Percentiles rank a stretch among this genome's conserved stretches.
Conservation (phyloP, 805 yeast species). For the Suhomyces sp. region DNA sequence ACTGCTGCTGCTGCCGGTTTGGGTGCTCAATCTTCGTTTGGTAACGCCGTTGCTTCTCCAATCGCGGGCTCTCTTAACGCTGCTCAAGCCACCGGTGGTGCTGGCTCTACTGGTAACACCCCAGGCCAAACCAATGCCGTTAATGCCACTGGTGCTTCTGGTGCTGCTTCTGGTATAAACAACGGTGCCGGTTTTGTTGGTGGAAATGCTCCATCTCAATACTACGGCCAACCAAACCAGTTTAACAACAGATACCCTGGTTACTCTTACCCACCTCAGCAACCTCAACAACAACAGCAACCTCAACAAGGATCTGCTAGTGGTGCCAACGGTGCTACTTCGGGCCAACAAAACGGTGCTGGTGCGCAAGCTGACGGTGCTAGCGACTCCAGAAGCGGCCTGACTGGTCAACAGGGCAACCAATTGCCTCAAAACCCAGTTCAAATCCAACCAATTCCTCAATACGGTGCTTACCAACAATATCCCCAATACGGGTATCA, state of each 20-base stretch:
- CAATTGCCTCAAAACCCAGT: slow-evolving; percentile 25
- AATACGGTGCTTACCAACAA: slow-evolving; percentile 46
- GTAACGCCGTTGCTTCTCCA: slow-evolving; percentile 12
- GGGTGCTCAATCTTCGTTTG: slow-evolving; percentile 20
- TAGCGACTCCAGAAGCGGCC: slow-evolving; percentile 12
- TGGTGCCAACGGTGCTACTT: slow-evolving; percentile 11
- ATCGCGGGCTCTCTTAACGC: slow-evolving; percentile 5
- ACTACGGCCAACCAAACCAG: slow-evolving; percentile 28
- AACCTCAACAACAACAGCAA: slow-evolving; percentile 23
- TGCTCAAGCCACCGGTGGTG: slow-evolving; percentile 8
- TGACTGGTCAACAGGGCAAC: slow-evolving; percentile 18
- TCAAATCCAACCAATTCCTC: slow-evolving; percentile 41
- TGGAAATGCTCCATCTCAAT: slow-evolving; percentile 20
- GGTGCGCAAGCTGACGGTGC: slow-evolving; percentile 9
- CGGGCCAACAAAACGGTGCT: slow-evolving; percentile 13
- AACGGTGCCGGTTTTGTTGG: slow-evolving; percentile 11
- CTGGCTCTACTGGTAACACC: slow-evolving; percentile 9
- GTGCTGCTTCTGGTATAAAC: slow-evolving; percentile 4
- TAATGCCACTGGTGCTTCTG: slow-evolving; percentile 3
- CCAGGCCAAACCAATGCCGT: slow-evolving; percentile 5
- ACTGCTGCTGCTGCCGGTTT: slow-evolving; percentile 26
- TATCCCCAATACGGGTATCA: slow-evolving; percentile 48
- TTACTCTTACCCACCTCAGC: slow-evolving; percentile 26
- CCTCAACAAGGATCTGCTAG: slow-evolving; percentile 16
- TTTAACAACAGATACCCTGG: slow-evolving; percentile 30